These are phyloP conservation scores for Saccharomycopsis fermentans DNA, from an alignment of 805 yeast species.

Conservation along the genomic window DNA sequence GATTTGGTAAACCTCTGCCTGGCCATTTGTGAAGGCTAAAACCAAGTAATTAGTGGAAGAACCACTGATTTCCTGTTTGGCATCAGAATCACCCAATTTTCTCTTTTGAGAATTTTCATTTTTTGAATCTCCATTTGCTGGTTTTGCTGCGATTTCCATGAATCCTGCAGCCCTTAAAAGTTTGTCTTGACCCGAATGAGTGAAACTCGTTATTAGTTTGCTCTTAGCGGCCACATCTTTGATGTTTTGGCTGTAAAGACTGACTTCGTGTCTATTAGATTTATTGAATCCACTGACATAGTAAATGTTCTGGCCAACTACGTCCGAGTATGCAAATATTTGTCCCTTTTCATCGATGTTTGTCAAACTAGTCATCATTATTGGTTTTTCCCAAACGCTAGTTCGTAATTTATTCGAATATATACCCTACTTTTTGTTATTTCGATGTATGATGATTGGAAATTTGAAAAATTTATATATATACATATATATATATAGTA, in stretches of 20 bases:
- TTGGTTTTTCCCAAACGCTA: not conserved
- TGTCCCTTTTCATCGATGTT: not conserved
- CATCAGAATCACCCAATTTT: constrained; percentile 5
- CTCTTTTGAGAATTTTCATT: constrained; percentile 3
- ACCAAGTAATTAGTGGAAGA: not conserved
- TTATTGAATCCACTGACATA: constrained; percentile 10
- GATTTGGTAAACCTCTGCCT: not conserved
- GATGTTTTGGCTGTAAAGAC: not conserved
- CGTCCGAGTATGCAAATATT: not conserved
- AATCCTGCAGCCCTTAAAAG: constrained; percentile 3
- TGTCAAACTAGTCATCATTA: not conserved
- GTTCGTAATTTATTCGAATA: too few species aligned
- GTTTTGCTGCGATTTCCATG: not conserved
- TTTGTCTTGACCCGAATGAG: not conserved
- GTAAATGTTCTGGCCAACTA: not conserved
- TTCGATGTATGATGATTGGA: too few species aligned
- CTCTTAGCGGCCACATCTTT: not conserved
- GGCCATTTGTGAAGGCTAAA: not conserved
- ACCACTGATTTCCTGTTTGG: not conserved
- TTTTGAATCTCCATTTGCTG: too few species aligned
- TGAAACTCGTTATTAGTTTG: not conserved
- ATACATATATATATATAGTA: too few species aligned
- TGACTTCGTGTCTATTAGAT: constrained; percentile 7
- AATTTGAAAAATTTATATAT: too few species aligned
- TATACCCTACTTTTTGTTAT: too few species aligned